A percentile compares a stretch with the other conserved stretches of the same genome.
Evolutionary conservation across 1,284 basidiomycete species (phyloP).

Genomic region (Ceratobasidium sp.): DNA sequence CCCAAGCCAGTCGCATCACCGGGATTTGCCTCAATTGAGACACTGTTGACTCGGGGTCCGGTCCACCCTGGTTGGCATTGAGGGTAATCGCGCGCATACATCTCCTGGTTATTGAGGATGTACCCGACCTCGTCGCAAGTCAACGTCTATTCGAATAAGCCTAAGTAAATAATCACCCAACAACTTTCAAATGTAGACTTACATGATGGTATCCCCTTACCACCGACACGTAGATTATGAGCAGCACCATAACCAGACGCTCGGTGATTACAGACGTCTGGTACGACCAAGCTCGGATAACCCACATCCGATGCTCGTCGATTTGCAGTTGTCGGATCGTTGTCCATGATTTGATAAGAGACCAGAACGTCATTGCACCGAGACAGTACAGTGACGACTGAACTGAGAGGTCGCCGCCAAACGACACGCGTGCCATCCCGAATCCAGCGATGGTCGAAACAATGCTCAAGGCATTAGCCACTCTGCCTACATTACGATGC

Average conservation of each 20-base stretch:
- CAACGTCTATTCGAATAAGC: not conserved
- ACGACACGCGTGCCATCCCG: conserved; percentile 25
- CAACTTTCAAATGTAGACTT: not conserved
- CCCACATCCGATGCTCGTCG: conserved; percentile 7
- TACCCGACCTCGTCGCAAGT: conserved; percentile 16
- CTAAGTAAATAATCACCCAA: not conserved
- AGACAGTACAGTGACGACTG: not conserved
- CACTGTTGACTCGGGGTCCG: not conserved
- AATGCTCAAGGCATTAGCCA: conserved; percentile 19
- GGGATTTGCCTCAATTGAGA: conserved; percentile 4
- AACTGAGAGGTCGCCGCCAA: conserved; percentile 28
- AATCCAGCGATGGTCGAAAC: conserved; percentile 17
- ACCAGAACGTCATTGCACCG: conserved; percentile 15
- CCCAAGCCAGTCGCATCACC: not conserved
- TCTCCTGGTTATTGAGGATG: conserved; percentile 4
- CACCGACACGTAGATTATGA: not conserved
- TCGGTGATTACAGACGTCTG: not conserved
- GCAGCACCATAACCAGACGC: conserved; percentile 1
- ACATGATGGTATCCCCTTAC: conserved; percentile 13
- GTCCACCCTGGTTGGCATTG: conserved; percentile 28
- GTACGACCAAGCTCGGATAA: conserved; percentile 10
- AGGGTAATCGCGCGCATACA: conserved; percentile 22
- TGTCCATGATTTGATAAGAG: conserved; percentile 9
- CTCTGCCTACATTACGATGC: conserved; percentile 20
- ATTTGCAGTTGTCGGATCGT: conserved; percentile 14